Evolutionary conservation across 1,284 basidiomycete species (phyloP).

Genomic region (Naganishia sp.): DNA sequence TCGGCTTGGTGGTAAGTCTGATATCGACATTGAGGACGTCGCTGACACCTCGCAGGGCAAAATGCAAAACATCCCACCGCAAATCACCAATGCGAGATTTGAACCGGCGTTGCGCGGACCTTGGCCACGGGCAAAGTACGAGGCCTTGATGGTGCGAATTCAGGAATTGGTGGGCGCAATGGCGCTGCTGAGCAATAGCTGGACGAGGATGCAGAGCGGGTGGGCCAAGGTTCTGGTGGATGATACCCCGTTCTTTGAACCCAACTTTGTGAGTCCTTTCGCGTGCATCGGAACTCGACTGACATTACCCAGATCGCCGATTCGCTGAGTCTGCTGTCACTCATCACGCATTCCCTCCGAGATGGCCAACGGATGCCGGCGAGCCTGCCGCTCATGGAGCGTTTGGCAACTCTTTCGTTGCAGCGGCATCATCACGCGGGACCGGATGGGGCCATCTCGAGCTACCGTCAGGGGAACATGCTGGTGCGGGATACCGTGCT

Average conservation of each 20-base stretch:
- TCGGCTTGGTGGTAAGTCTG: constrained; percentile 20
- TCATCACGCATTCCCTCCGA: constrained; percentile 45
- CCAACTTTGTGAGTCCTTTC: constrained; percentile 45
- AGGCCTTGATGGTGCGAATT: constrained; percentile 40
- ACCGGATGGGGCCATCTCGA: constrained; percentile 1
- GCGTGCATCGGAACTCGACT: background rate
- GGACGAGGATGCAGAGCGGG: constrained; percentile 40
- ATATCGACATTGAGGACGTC: background rate
- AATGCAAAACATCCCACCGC: constrained; percentile 40
- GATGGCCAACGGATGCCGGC: constrained; percentile 46
- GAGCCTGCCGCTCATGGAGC: constrained; percentile 49
- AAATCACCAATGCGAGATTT: constrained; percentile 40
- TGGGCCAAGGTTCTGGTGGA: constrained; percentile 42
- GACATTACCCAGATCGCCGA: constrained; percentile 44
- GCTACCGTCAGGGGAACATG: background rate
- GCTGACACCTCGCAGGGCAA: constrained; percentile 34
- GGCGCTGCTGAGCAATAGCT: constrained; percentile 43
- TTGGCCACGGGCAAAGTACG: constrained; percentile 50
- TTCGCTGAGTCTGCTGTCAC: constrained; percentile 44
- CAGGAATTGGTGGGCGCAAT: constrained; percentile 41
- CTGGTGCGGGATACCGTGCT: background rate
- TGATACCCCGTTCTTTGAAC: constrained; percentile 44
- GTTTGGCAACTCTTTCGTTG: constrained; percentile 36
- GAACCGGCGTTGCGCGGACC: constrained; percentile 50
- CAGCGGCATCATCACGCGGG: constrained; percentile 17